phyloP scores from a whole-genome alignment of 1,284 basidiomycete genomes.

The Abortiporus biennis region DNA sequence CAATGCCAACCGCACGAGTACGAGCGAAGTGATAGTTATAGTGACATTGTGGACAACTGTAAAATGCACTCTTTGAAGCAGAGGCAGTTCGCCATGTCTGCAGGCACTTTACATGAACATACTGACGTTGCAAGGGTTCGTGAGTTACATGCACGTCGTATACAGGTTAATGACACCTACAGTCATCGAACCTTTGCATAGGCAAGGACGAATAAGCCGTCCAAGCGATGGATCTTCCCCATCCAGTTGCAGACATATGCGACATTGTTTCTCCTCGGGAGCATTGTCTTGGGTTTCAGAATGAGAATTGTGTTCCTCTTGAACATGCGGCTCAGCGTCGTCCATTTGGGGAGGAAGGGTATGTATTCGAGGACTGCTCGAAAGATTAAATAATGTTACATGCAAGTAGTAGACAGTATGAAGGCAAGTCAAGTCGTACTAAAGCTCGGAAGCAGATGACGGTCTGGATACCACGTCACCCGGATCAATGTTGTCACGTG shows the following conservation, averaged over 20 bases:
- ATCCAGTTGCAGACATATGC: constrained; percentile 74
- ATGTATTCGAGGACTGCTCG: no score
- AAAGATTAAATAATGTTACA: no score
- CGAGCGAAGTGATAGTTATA: constrained; percentile 71
- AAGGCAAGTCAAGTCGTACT: no score
- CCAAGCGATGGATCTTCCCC: constrained; percentile 57
- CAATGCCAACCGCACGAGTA: constrained; percentile 61
- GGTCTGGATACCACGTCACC: no score
- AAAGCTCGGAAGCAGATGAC: no score
- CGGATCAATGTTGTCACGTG: no score
- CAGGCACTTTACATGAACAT: constrained; percentile 72
- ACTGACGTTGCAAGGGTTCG: no score
- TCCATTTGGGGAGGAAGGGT: no score
- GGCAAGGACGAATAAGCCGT: constrained; percentile 68
- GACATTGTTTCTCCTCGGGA: constrained; percentile 52
- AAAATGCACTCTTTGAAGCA: constrained; percentile 54
- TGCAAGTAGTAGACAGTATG: no score
- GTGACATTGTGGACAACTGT: constrained; percentile 68
- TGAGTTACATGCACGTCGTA: no score
- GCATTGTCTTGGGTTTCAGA: constrained; percentile 8
- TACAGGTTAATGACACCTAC: constrained; percentile 35
- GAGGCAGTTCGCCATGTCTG: constrained; percentile 66
- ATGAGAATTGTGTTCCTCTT: no score
- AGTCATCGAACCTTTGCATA: constrained; percentile 74
- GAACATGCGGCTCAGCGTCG: no score